Percentiles rank a stretch among this genome's conserved stretches.
These are phyloP conservation scores for Cucurbita ficifolia DNA, from an alignment of 306 rosid species.

Conservation along the genomic window DNA sequence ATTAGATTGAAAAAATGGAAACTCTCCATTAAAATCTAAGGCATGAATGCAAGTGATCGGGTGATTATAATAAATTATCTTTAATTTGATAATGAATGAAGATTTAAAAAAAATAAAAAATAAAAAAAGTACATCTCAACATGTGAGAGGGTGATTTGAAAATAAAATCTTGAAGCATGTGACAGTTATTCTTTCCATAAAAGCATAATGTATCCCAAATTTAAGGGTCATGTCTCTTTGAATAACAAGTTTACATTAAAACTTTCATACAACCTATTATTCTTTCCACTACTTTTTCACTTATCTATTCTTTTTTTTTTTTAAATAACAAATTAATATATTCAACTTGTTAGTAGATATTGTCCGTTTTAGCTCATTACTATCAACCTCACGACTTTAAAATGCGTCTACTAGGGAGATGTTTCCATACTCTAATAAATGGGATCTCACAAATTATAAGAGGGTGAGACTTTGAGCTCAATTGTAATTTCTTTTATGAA, in stretches of 20 bases:
- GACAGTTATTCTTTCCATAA: slow-evolving; percentile 1
- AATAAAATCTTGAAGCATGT: background rate
- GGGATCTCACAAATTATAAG: no score
- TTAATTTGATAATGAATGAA: background rate
- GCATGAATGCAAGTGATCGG: background rate
- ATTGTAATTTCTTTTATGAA: no score
- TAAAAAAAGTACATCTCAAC: background rate
- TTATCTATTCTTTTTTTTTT: background rate
- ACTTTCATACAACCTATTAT: background rate
- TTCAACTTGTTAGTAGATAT: background rate
- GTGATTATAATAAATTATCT: background rate
- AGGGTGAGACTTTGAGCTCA: no score
- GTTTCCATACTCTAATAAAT: no score
- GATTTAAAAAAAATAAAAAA: background rate
- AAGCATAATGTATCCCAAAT: background rate
- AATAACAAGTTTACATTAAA: background rate
- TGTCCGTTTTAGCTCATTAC: no score
- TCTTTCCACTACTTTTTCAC: background rate
- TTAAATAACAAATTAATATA: background rate
- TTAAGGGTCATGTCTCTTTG: background rate
- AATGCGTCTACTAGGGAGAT: no score
- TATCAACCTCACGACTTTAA: no score
- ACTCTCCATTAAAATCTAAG: no score
- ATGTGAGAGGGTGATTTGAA: background rate
- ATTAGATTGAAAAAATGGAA: no score